A percentile compares a stretch with the other conserved stretches of the same genome.
These are phyloP conservation scores for Candida railenensis DNA, from an alignment of 805 yeast species.

Conservation along the genomic window DNA sequence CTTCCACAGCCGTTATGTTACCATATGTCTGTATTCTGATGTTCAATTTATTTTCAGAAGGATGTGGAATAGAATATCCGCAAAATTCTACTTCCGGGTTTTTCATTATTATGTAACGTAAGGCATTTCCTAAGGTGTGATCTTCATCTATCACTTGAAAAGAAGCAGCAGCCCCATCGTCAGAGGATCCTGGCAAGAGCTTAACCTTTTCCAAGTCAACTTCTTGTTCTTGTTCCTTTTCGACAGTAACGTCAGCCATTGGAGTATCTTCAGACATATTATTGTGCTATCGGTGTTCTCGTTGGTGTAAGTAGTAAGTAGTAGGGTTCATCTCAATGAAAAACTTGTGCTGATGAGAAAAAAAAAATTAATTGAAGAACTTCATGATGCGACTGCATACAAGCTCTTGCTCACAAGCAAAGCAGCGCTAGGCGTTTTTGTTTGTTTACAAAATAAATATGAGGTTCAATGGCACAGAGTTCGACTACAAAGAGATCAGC, in stretches of 20 bases:
- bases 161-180: slow-evolving; percentile 92
- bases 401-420: too few species aligned
- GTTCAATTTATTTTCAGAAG: slow-evolving; percentile 87
- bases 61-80: slow-evolving; percentile 98
- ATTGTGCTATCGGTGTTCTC: neutral
- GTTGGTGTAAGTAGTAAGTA: too few species aligned
- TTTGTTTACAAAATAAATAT: neutral
- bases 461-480: too few species aligned
- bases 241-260: slow-evolving; percentile 22
- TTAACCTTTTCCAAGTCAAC: slow-evolving; percentile 57
- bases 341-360: too few species aligned
- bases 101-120: slow-evolving; percentile 93
- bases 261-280: slow-evolving; percentile 3
- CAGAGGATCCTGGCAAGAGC: slow-evolving; percentile 81
- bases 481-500: too few species aligned
- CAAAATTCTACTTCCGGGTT: slow-evolving; percentile 98
- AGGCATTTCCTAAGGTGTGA: slow-evolving; percentile 93
- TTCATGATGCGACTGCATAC: too few species aligned
- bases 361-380: neutral
- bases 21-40: slow-evolving; percentile 94
- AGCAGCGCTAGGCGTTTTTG: neutral
- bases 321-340: too few species aligned
- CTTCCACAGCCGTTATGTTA: slow-evolving; percentile 82
- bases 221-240: slow-evolving; percentile 44
- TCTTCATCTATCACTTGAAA: slow-evolving; percentile 93